Percentiles rank a stretch among this genome's conserved stretches.
These are phyloP conservation scores for Vitis hybrid DNA, from an alignment of 177 flowering plant genomes.

Conservation along the genomic window DNA sequence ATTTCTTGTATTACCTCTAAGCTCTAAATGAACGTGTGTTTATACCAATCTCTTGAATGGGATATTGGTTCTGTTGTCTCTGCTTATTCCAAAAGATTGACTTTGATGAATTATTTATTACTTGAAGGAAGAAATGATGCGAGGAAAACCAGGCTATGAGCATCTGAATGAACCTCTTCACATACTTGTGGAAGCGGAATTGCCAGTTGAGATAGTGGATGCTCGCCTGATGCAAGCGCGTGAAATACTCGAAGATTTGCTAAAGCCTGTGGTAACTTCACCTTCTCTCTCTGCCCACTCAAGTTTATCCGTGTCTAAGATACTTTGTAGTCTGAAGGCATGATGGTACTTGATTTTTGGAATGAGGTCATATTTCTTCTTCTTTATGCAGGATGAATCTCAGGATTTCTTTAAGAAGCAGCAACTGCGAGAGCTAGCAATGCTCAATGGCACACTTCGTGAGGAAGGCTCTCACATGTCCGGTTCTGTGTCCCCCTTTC, in stretches of 20 bases:
- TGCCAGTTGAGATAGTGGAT: conserved; percentile 91
- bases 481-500: conserved; percentile 89
- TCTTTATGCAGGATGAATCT: conserved; percentile 68
- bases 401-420: conserved; percentile 93
- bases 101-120: neutral
- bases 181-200: conserved; percentile 92
- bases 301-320: too few species aligned
- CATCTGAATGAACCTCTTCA: conserved; percentile 98
- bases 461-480: conserved; percentile 92
- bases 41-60: neutral
- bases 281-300: neutral
- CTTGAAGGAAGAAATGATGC: conserved; percentile 90
- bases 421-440: conserved; percentile 93
- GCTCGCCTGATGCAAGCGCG: conserved; percentile 89
- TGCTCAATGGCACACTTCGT: conserved; percentile 91
- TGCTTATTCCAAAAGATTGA: neutral
- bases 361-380: neutral
- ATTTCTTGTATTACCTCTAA: too few species aligned
- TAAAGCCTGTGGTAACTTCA: conserved; percentile 69
- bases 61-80: neutral
- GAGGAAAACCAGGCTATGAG: conserved; percentile 96
- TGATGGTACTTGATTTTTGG: too few species aligned
- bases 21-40: too few species aligned
- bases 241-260: conserved; percentile 89
- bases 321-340: too few species aligned